Percentiles rank a stretch among this genome's conserved stretches.
Conservation (phyloP, 305 asterid species). For the Ilex paraguariensis region DNA sequence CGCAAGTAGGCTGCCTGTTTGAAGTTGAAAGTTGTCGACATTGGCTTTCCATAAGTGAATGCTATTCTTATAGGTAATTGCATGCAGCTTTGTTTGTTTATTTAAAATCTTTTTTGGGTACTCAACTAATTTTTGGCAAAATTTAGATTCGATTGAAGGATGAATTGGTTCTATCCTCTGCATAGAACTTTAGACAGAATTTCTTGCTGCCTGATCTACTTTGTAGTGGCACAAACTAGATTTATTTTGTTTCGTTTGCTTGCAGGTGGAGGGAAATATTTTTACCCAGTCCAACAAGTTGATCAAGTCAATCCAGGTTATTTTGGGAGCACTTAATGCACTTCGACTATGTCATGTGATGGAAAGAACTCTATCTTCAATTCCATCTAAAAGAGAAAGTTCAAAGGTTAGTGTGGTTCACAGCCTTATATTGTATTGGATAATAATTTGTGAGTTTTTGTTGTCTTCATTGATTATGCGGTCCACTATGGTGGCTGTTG, state of each 20-base stretch:
- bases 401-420: constrained; percentile 46
- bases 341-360: constrained; percentile 75
- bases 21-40: no score
- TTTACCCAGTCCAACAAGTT: constrained; percentile 62
- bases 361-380: constrained; percentile 57
- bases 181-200: no score
- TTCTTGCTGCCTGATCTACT: no score
- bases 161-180: no score
- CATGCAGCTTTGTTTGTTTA: background rate
- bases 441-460: background rate
- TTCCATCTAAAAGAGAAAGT: constrained; percentile 47
- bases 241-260: constrained; percentile 4
- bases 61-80: background rate
- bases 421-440: background rate
- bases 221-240: background rate
- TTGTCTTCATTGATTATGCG: background rate
- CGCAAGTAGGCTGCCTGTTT: no score
- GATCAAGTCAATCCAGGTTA: constrained; percentile 70
- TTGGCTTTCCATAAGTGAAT: background rate
- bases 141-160: no score
- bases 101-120: background rate
- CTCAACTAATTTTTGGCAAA: no score
- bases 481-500: no score
- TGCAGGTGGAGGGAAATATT: constrained; percentile 70
- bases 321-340: constrained; percentile 82